phyloP scores from a whole-genome alignment of 192 early-diverging fungal species.

The Podila horticola region DNA sequence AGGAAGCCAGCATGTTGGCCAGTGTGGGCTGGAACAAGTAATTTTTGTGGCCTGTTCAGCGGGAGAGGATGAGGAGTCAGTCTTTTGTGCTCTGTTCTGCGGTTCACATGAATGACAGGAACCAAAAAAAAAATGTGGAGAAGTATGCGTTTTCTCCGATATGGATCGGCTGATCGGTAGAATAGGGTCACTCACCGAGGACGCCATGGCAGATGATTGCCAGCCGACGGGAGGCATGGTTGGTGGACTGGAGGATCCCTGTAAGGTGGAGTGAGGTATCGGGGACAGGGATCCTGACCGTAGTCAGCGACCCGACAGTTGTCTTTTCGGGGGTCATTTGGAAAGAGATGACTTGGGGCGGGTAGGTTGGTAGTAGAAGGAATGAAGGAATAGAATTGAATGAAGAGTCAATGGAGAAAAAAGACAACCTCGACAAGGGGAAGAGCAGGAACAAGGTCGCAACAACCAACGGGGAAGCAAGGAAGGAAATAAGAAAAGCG shows the following conservation, averaged over 20 bases:
- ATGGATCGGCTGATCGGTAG: neutral
- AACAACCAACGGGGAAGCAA: neutral
- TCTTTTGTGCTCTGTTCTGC: too few species aligned
- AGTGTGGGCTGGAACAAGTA: slow-evolving; percentile 44
- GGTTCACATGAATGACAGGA: too few species aligned
- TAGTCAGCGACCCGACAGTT: slow-evolving; percentile 33
- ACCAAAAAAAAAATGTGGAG: neutral
- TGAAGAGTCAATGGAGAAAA: neutral
- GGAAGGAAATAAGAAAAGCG: neutral
- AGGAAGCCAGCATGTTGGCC: slow-evolving; percentile 40
- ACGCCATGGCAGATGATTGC: slow-evolving; percentile 51
- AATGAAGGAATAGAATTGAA: neutral
- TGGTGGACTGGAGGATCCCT: slow-evolving; percentile 40
- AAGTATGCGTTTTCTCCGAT: neutral
- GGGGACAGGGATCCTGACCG: slow-evolving; percentile 23
- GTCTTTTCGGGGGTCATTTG: slow-evolving; percentile 3
- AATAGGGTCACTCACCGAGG: slow-evolving; percentile 24
- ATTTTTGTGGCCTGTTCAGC: slow-evolving; percentile 46
- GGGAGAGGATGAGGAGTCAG: neutral
- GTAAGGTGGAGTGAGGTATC: slow-evolving; percentile 19
- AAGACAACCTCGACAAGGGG: neutral
- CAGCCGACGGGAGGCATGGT: slow-evolving; percentile 25
- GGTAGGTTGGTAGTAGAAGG: neutral
- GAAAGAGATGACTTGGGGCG: neutral
- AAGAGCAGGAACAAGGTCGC: neutral